A percentile compares a stretch with the other conserved stretches of the same genome.
Evolutionary conservation across 768 basidiomycete species (phyloP).

Genomic region (Astraeus odoratus): DNA sequence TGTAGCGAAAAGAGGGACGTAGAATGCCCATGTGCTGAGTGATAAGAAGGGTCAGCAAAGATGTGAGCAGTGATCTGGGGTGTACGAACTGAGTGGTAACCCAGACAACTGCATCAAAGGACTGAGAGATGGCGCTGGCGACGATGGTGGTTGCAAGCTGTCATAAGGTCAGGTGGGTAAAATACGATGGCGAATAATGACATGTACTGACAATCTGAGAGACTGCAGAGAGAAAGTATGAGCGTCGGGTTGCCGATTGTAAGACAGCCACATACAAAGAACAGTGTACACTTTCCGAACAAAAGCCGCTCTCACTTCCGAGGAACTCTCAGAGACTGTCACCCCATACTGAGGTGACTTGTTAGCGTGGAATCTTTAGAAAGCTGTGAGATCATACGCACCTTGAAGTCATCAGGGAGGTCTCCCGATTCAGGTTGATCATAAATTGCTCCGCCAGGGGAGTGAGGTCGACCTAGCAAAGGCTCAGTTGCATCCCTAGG

Average conservation of each 20-base stretch:
- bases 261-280: slow-evolving; percentile 54
- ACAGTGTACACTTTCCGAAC: slow-evolving; percentile 89
- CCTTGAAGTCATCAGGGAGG: slow-evolving; percentile 92
- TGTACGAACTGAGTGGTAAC: slow-evolving; percentile 58
- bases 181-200: not conserved
- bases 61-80: not conserved
- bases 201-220: slow-evolving; percentile 55
- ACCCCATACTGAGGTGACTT: slow-evolving; percentile 58
- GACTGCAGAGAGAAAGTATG: slow-evolving; percentile 33
- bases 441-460: slow-evolving; percentile 46
- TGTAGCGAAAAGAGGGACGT: slow-evolving; percentile 71
- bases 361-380: slow-evolving; percentile 5
- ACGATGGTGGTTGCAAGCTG: slow-evolving; percentile 74
- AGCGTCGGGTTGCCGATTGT: slow-evolving; percentile 1
- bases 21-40: slow-evolving; percentile 70
- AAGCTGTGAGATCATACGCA: slow-evolving; percentile 22
- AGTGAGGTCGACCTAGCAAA: slow-evolving; percentile 45
- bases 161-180: slow-evolving; percentile 1
- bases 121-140: slow-evolving; percentile 63
- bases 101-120: slow-evolving; percentile 55
- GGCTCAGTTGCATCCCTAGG: slow-evolving; percentile 42
- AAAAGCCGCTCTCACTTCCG: slow-evolving; percentile 78
- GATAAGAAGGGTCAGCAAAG: slow-evolving; percentile 1
- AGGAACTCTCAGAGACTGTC: slow-evolving; percentile 67
- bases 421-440: slow-evolving; percentile 72